Base-by-base conservation (phyloP, 2,329 filamentous ascomycete genomes). In the Diaporthe ilicicola region DNA sequence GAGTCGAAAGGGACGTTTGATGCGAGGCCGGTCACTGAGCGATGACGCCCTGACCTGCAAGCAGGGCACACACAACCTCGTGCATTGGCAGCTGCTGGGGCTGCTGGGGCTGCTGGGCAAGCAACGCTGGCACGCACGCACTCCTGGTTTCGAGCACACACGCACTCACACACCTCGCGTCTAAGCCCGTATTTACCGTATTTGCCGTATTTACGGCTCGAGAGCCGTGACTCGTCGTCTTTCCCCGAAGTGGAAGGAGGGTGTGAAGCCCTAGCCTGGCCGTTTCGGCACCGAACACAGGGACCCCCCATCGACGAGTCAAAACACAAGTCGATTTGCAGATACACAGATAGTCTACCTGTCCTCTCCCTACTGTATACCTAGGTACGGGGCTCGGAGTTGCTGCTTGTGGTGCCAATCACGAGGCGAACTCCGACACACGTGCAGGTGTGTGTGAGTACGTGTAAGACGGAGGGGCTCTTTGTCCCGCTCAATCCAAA, bases 121-220 rank as follows among this genome's bases (percentile, higher is more conserved):
- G n/a, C n/a, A n/a, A n/a, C n/a, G n/a, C n/a, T 34, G 32, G 32
- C 32, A 34, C 32, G 32, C 32, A 34, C 39, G 22, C 39, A 22
- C 42, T 9, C 55, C 55, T 34, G 55, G 37, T 42, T 56, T 56
- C 54, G 55, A 59, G 15, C 8, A 15, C 50, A n/a, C 29, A 34
- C 51, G 3, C 24, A 17, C 42, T 7, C 8, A 19, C 37, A 32
- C 39, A 61, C 59, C 59, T 62, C 59, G 59, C 42, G 24, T 62
- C 59, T 62, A 62, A 62, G 42, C 44, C 44, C 59, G 59, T 62
- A 62, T 48, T 48, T 62, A 48, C 59, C n/a, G n/a, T n/a, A n/a
- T n/a, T n/a, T n/a, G n/a, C 44, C 59, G 59, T 62, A 62, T 48
- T 48, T 62, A 48, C 59, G 59, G 42, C 15, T 39, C 59, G 22